Conservation (phyloP, 2,329 filamentous ascomycete genomes). For the Lachnum nothofagi region DNA sequence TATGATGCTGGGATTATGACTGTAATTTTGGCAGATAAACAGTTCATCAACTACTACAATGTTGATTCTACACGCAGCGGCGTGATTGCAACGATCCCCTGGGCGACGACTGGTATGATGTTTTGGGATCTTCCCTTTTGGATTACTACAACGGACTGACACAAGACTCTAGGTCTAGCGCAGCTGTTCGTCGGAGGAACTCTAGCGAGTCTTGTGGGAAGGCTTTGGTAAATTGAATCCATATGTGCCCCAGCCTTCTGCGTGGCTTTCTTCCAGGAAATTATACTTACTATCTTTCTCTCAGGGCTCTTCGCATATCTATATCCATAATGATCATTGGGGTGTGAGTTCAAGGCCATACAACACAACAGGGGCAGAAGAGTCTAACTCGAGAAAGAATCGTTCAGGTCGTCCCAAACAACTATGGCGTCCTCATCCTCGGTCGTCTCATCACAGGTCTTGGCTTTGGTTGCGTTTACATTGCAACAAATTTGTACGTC, state of each 20-base stretch:
- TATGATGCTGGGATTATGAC: slow-evolving; percentile 41
- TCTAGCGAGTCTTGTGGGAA: slow-evolving; percentile 35
- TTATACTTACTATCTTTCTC: no score
- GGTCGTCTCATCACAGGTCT: slow-evolving; percentile 38
- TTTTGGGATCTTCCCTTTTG: neutral
- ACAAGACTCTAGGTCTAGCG: slow-evolving; percentile 29
- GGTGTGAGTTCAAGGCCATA: slow-evolving; percentile 26
- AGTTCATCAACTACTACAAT: slow-evolving; percentile 39
- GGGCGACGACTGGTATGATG: slow-evolving; percentile 36
- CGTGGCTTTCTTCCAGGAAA: no score
- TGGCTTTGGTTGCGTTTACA: slow-evolving; percentile 40
- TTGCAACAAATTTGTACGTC: slow-evolving; percentile 40
- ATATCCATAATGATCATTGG: slow-evolving; percentile 38
- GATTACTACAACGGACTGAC: neutral
- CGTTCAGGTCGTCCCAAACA: slow-evolving; percentile 39
- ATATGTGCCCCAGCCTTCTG: no score
- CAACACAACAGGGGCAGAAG: neutral
- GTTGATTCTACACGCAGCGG: slow-evolving; percentile 35
- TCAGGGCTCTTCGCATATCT: slow-evolving; percentile 26
- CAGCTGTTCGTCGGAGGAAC: slow-evolving; percentile 38
- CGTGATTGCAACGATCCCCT: slow-evolving; percentile 39
- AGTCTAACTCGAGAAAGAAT: slow-evolving; percentile 24
- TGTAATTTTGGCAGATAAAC: slow-evolving; percentile 39
- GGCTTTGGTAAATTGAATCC: slow-evolving; percentile 32
- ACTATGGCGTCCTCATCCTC: slow-evolving; percentile 37